phyloP scores from a whole-genome alignment of 164 flowering plant genomes.

The Vitis vinifera region ASM3070453v1 NC_081808.1:3249001-3249500 shows the following conservation, averaged over 20 bases:
- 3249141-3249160: neutral
- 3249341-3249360: slow-evolving; percentile 39
- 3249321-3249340: slow-evolving; percentile 10
- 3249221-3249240: too few species aligned
- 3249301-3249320: neutral
- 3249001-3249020: neutral
- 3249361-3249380: slow-evolving; percentile 61
- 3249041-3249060: slow-evolving; percentile 10
- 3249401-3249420: slow-evolving; percentile 80
- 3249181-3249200: neutral
- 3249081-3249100: slow-evolving; percentile 19
- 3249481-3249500: slow-evolving; percentile 65
- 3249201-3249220: too few species aligned
- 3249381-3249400: slow-evolving; percentile 69
- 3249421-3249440: slow-evolving; percentile 82
- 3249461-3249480: slow-evolving; percentile 72
- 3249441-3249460: slow-evolving; percentile 80
- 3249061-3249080: slow-evolving; percentile 7
- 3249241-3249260: too few species aligned
- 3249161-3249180: neutral
- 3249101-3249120: neutral
- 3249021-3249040: neutral
- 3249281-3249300: too few species aligned
- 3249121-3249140: neutral
- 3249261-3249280: too few species aligned